phyloP scores from a whole-genome alignment of 2,329 filamentous ascomycete genomes.

The Albifimbria verrucaria region DNA sequence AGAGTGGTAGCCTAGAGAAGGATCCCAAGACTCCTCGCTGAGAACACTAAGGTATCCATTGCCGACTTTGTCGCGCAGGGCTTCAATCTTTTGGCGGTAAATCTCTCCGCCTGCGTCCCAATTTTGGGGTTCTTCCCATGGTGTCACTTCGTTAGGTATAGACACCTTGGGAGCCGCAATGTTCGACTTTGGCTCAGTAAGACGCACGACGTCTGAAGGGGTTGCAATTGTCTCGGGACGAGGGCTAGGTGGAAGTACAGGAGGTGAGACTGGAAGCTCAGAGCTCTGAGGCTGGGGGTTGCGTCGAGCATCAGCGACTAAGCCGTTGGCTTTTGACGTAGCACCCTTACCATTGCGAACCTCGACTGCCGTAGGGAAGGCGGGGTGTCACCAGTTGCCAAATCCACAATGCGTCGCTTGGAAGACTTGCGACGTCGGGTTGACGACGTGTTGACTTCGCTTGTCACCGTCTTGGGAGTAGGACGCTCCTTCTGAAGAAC shows the following conservation, averaged over 20 bases:
- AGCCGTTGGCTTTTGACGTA: conserved; percentile 1
- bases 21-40: conserved; percentile 70
- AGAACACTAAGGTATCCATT: conserved; percentile 84
- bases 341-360: conserved; percentile 4
- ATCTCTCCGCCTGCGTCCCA: conserved; percentile 71
- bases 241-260: neutral
- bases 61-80: conserved; percentile 79
- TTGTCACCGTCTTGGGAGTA: conserved; percentile 48
- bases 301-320: conserved; percentile 20
- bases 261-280: conserved; percentile 23
- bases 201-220: neutral
- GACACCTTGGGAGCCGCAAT: conserved; percentile 14
- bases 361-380: conserved; percentile 26
- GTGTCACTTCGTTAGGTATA: conserved; percentile 13
- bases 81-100: conserved; percentile 86
- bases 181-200: conserved; percentile 11
- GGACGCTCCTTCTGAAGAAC: conserved; percentile 60
- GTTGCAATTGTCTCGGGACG: neutral
- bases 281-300: conserved; percentile 36
- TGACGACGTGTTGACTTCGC: conserved; percentile 56
- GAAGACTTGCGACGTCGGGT: conserved; percentile 58
- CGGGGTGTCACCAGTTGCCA: conserved; percentile 50
- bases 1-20: conserved; percentile 22
- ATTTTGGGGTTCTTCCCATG: conserved; percentile 45
- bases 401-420: conserved; percentile 62